Percentiles rank a stretch among this genome's conserved stretches.
These are phyloP conservation scores for Tetracladium maxilliforme DNA, from an alignment of 2,329 filamentous ascomycete species.

Conservation along the genomic window DNA sequence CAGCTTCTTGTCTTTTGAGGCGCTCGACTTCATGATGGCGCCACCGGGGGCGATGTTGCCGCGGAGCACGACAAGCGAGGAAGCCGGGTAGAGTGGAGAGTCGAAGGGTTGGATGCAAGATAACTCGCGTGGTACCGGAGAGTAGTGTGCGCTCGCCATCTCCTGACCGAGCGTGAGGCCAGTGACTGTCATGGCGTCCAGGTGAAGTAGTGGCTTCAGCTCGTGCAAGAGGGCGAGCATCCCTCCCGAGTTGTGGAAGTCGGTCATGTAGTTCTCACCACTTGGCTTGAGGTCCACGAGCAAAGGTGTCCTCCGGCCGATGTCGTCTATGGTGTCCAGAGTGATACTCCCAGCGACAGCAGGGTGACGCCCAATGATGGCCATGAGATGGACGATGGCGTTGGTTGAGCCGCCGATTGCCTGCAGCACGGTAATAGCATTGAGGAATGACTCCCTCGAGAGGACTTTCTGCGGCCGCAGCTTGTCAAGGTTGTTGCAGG, in stretches of 20 bases:
- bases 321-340: slow-evolving; percentile 28
- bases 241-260: slow-evolving; percentile 36
- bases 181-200: slow-evolving; percentile 27
- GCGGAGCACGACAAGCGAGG: slow-evolving; percentile 26
- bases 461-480: slow-evolving; percentile 26
- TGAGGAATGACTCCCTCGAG: slow-evolving; percentile 29
- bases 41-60: slow-evolving; percentile 32
- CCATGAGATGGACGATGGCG: slow-evolving; percentile 25
- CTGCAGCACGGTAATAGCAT: slow-evolving; percentile 25
- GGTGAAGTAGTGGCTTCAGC: slow-evolving; percentile 26
- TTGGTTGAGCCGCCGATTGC: slow-evolving; percentile 27
- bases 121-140: slow-evolving; percentile 21
- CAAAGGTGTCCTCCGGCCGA: slow-evolving; percentile 28
- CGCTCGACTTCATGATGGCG: slow-evolving; percentile 32
- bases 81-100: slow-evolving; percentile 25
- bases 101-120: slow-evolving; percentile 26
- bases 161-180: slow-evolving; percentile 29
- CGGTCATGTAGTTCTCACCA: slow-evolving; percentile 37
- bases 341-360: slow-evolving; percentile 25
- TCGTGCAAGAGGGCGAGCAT: slow-evolving; percentile 30
- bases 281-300: slow-evolving; percentile 36
- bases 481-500: slow-evolving; percentile 20
- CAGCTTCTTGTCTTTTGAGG: slow-evolving; percentile 28
- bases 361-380: slow-evolving; percentile 32
- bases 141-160: slow-evolving; percentile 24